Conservation (phyloP, 176 grass and related monocot species). For the Oryza rufipogon region DNA sequence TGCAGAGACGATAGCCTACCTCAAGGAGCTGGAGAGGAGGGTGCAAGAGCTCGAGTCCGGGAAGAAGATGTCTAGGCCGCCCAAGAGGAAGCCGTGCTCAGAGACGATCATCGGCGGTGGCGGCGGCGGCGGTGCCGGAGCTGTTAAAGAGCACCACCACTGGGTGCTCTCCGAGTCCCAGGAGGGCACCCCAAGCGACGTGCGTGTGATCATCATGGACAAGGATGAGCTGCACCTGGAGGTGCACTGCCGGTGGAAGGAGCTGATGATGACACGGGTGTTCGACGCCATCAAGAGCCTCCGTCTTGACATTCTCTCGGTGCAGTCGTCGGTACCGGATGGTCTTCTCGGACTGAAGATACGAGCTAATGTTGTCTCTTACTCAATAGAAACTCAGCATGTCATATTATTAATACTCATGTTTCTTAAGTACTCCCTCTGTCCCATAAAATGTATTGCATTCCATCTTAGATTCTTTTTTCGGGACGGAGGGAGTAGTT, state of each 20-base stretch:
- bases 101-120: background rate
- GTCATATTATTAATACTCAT: too few species aligned
- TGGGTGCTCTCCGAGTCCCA: conserved; percentile 15
- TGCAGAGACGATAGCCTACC: conserved; percentile 67
- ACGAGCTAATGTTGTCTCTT: conserved; percentile 35
- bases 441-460: too few species aligned
- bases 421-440: too few species aligned
- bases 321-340: conserved; percentile 61
- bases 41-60: conserved; percentile 60
- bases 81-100: background rate
- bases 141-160: background rate
- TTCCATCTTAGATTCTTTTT: too few species aligned
- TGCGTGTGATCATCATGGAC: conserved; percentile 62
- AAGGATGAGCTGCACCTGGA: conserved; percentile 54
- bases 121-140: background rate
- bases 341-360: conserved; percentile 58
- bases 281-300: conserved; percentile 71
- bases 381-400: too few species aligned
- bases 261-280: conserved; percentile 63
- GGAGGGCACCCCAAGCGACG: conserved; percentile 38
- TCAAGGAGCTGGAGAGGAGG: conserved; percentile 67
- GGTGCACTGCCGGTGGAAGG: conserved; percentile 69
- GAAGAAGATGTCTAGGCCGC: background rate
- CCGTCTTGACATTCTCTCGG: conserved; percentile 69
- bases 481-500: too few species aligned